Conservation (phyloP, 164 flowering plant species). For the Pachysandra terminalis region DNA sequence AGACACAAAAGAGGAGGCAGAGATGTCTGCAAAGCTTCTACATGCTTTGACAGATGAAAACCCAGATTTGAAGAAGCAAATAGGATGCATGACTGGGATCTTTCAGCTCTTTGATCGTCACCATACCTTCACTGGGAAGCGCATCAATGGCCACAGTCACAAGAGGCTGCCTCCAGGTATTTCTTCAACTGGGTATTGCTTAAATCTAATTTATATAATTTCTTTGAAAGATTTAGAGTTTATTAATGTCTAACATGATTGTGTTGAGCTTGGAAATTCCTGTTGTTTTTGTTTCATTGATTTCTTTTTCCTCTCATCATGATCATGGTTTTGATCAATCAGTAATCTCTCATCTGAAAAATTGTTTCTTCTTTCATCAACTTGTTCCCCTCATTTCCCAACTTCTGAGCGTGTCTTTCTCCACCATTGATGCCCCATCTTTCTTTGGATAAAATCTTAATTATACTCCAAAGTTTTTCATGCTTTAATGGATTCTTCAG, state of each 20-base stretch:
- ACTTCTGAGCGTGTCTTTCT: not conserved
- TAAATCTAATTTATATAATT: not conserved
- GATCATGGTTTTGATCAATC: not conserved
- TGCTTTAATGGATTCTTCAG: too few species aligned
- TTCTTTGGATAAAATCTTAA: not conserved
- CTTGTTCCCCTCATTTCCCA: not conserved
- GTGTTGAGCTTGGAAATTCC: too few species aligned
- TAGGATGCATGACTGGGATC: constrained; percentile 54
- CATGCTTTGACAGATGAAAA: constrained; percentile 41
- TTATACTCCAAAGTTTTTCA: too few species aligned
- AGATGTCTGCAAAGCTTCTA: constrained; percentile 41
- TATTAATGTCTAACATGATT: too few species aligned
- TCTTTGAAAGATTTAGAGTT: not conserved
- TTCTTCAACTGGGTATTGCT: not conserved
- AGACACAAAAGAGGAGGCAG: constrained; percentile 4
- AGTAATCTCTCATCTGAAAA: not conserved
- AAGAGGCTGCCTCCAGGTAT: constrained; percentile 28
- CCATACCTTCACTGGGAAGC: constrained; percentile 42
- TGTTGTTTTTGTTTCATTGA: not conserved
- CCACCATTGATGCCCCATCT: not conserved
- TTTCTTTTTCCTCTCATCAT: not conserved
- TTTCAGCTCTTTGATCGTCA: constrained; percentile 60
- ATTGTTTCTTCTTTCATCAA: not conserved
- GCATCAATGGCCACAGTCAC: constrained; percentile 30
- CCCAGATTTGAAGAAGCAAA: constrained; percentile 45